Evolutionary conservation across 129 eudicot species (phyloP).

Genomic region (Pulicaria dysenterica): DNA sequence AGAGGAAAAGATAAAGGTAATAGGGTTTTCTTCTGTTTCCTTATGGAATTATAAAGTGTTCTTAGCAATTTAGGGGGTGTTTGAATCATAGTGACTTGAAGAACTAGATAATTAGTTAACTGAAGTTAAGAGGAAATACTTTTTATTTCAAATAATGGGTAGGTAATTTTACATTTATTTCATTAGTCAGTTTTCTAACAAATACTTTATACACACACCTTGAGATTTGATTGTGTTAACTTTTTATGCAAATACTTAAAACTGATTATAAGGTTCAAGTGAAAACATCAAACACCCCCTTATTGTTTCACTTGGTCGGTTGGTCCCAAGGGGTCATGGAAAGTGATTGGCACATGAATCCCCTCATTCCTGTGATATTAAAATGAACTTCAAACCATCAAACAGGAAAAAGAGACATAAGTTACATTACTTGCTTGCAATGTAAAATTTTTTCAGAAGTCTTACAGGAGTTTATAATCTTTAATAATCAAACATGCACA

Average conservation of each 20-base stretch:
- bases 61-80: constrained; percentile 1
- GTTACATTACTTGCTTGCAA: neutral
- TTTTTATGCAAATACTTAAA: neutral
- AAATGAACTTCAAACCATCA: constrained; percentile 6
- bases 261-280: neutral
- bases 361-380: no score
- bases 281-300: neutral
- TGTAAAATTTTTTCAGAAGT: constrained; percentile 5
- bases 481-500: constrained; percentile 7
- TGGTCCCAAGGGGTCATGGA: neutral
- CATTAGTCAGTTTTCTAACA: neutral
- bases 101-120: neutral
- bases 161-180: constrained; percentile 2
- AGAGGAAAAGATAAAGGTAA: constrained; percentile 81
- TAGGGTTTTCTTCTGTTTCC: constrained; percentile 15
- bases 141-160: neutral
- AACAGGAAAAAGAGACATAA: constrained; percentile 2
- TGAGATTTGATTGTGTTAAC: neutral
- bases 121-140: neutral
- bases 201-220: neutral
- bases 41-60: constrained; percentile 14
- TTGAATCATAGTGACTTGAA: constrained; percentile 8
- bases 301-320: neutral
- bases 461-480: neutral
- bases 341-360: constrained; percentile 6